Conservation (phyloP, 306 rosid species). For the Rosa persica region DNA sequence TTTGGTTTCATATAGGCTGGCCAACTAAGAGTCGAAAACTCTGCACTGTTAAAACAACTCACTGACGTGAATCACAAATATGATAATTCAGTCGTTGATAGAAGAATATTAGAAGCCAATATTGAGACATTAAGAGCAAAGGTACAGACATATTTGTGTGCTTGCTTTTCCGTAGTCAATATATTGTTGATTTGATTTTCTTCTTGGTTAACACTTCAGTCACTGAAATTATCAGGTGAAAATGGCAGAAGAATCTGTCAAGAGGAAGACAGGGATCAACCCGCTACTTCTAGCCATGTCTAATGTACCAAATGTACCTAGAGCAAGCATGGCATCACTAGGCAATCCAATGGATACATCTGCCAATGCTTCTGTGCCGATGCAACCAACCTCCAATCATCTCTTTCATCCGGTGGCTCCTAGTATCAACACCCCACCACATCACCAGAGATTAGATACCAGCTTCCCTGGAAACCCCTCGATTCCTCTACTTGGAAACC, state of each 20-base stretch:
- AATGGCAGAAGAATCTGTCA: constrained; percentile 59
- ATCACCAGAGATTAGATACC: constrained; percentile 37
- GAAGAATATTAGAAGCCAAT: constrained; percentile 59
- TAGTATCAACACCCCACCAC: constrained; percentile 21
- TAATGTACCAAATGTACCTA: constrained; percentile 17
- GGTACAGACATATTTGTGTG: constrained; percentile 23
- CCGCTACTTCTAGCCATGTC: constrained; percentile 50
- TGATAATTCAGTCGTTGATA: constrained; percentile 53
- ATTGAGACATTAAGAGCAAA: constrained; percentile 61
- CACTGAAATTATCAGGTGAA: constrained; percentile 40
- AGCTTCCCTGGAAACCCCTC: constrained; percentile 23
- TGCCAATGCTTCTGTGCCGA: constrained; percentile 28
- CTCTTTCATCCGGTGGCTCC: constrained; percentile 44
- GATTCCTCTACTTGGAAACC: constrained; percentile 27
- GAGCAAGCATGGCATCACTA: constrained; percentile 23
- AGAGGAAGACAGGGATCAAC: constrained; percentile 50
- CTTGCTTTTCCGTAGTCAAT: background rate
- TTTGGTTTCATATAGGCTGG: constrained; percentile 35
- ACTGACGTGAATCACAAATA: constrained; percentile 51
- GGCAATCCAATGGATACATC: constrained; percentile 23
- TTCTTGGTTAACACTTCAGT: background rate
- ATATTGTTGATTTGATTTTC: background rate
- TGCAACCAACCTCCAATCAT: constrained; percentile 40
- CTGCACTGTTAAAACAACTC: constrained; percentile 47
- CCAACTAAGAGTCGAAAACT: constrained; percentile 53